Conservation (phyloP, 129 eudicot species). For the Lactuca sativa region DNA sequence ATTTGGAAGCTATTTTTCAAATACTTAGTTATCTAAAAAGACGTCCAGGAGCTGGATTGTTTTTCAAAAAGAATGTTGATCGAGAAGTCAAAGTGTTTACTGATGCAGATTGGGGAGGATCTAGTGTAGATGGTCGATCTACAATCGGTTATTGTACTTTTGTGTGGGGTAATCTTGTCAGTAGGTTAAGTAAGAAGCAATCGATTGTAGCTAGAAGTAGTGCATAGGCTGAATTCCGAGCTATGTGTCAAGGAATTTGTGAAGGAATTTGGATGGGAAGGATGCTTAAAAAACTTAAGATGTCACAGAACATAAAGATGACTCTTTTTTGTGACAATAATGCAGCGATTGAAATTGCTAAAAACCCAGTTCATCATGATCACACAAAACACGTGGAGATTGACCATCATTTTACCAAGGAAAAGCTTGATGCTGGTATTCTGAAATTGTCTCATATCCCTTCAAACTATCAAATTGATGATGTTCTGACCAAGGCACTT, state of each 20-base stretch:
- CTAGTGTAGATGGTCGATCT: too few relatives aligned
- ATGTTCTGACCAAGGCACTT: not conserved
- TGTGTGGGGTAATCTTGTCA: too few relatives aligned
- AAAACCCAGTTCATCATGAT: not conserved
- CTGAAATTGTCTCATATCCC: not conserved
- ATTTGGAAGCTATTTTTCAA: too few relatives aligned
- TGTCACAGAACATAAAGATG: not conserved
- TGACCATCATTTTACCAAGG: not conserved
- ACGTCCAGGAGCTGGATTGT: not conserved
- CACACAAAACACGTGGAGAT: not conserved
- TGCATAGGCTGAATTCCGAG: too few relatives aligned
- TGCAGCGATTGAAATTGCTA: not conserved
- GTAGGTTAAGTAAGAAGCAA: too few relatives aligned
- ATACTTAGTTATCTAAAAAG: too few relatives aligned
- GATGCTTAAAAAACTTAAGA: not conserved
- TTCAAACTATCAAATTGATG: not conserved
- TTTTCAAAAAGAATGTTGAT: not conserved
- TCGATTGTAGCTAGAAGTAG: too few relatives aligned
- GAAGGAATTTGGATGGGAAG: not conserved
- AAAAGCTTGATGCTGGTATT: not conserved
- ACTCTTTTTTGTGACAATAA: not conserved
- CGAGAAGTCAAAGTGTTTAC: not conserved
- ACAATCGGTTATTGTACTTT: too few relatives aligned
- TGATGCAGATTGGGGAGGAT: too few relatives aligned
- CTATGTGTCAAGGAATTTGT: too few relatives aligned